Base-by-base conservation (phyloP, 768 basidiomycete species). In the Hortiboletus campestris region DNA sequence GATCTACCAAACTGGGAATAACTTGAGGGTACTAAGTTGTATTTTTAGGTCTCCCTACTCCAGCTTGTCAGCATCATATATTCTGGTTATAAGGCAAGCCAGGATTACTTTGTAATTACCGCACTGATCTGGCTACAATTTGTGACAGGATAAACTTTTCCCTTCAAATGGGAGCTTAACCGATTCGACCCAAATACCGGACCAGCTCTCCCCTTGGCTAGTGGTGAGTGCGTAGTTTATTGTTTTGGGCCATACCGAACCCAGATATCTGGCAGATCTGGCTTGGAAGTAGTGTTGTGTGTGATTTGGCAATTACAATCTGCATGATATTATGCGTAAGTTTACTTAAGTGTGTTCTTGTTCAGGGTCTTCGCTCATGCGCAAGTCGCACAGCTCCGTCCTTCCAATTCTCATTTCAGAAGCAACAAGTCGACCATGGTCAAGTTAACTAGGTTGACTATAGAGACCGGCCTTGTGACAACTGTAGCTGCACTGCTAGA, bases 401-500 rank as follows among this genome's bases (percentile, higher is more conserved):
- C 51, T 16, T 55, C 62, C 20, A 44, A 49, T 20, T 51, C 55
- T 4, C 12, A 45, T 20, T 57, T 59, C n/a, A n/a, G 10, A 14
- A 34, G 32, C 5, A 57, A 19, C 14, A 60, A 43, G 5, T 57
- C 46, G 2, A 42, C 20, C 5, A 17, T 63, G 8, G 28, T 39
- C 40, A 58, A 52, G 32, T 35, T 67, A 7, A 68, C 58, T 2
- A 66, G 38, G 45, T 41, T 68, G 13, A 64, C 65, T n/a, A 49
- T 67, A 14, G 66, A 69, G 35, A 69, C 65, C 0, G 67, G 67
- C 3, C 50, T 61, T 16, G 45, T 67, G 11, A 69, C 67, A 12
- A 55, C 65, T 3, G 39, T 45, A 3, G 57, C 67, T 1, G 58
- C 59, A 0, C 49, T 67, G 12, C 17, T 61, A 1, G 66, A 69